Evolutionary conservation across 2,329 filamentous ascomycete species (phyloP), one percentile per base, ranked within the genome.

Genomic region (Pseudogymnoascus sp.): DNA sequence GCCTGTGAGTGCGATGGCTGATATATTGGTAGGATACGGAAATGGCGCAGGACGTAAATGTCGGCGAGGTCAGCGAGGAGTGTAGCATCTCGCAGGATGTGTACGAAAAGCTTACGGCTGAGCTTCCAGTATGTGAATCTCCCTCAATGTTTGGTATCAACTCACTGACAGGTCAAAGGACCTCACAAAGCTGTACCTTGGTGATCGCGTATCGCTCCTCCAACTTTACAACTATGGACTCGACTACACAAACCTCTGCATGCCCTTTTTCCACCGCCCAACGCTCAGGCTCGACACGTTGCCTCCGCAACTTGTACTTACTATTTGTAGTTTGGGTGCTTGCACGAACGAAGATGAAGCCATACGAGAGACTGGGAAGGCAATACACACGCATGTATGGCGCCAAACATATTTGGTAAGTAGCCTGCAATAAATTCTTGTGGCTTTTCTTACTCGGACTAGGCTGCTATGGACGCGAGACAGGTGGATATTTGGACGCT

Each of bases 401-500:
- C 33, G 58, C 20, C 58, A 50, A 30, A 60, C 47, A 3, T 60
- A 36, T n/a, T 22, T 60, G n/a, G 47, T 53, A 33, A 18, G 25
- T 53, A 12, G 28, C 12, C 22, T 14, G 8, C 15, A 50, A 33
- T 53, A 14, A n/a, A 53, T 53, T 8, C 47, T 33, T 33, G n/a
- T 33, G 14, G n/a, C 5, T 50, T 33, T 11, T 2, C 47, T 53
- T 4, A 53, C 47, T 18, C 9, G n/a, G 28, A 15, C 18, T 53
- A 53, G 47, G 28, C 39, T 12, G 58, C 58, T 15, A 60, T 60
- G 58, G 58, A 60, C 3, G 39, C 58, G 9, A 53, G 58, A 47
- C 62, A 64, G 15, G 65, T 67, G 18, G 66, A 67, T 28, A 62
- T 66, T 50, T 64, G 62, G 33, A 66, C 66, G 33, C 61, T 67